Percentiles rank a stretch among this genome's conserved stretches.
Conservation (phyloP, 1,284 basidiomycete genomes). For the Cystobasidium pallidum region DNA sequence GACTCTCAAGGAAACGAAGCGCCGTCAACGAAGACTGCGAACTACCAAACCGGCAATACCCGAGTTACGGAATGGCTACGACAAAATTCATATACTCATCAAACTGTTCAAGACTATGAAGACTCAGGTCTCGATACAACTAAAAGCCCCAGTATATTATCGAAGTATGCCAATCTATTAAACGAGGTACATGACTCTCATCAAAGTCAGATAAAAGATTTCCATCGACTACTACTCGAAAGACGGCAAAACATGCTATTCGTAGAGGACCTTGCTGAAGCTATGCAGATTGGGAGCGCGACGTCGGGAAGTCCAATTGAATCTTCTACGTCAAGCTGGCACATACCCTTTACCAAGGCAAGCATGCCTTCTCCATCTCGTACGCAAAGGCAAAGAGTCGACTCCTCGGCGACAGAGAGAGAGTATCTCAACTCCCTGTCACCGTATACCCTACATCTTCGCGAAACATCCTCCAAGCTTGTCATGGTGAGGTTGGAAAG, state of each 20-base stretch:
- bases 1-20: background rate
- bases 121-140: background rate
- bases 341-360: background rate
- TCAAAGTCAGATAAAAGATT: constrained; percentile 71
- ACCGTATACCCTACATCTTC: constrained; percentile 8
- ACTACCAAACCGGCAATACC: constrained; percentile 47
- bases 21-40: constrained; percentile 10
- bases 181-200: constrained; percentile 58
- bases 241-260: constrained; percentile 86
- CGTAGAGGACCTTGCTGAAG: constrained; percentile 89
- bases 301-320: constrained; percentile 7
- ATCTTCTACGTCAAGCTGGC: background rate
- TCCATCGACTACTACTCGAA: constrained; percentile 82
- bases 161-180: background rate
- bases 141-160: constrained; percentile 49
- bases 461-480: background rate
- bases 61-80: constrained; percentile 45
- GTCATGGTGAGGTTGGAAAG: background rate
- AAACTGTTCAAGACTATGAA: constrained; percentile 2
- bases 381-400: constrained; percentile 7
- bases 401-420: constrained; percentile 8
- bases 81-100: constrained; percentile 34
- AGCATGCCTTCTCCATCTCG: constrained; percentile 5
- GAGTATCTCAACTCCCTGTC: constrained; percentile 1
- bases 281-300: constrained; percentile 60